Evolutionary conservation across 2,329 filamentous ascomycete species (phyloP), one percentile per base, ranked within the genome.

Genomic region (Pyrenochaeta sp.): DNA sequence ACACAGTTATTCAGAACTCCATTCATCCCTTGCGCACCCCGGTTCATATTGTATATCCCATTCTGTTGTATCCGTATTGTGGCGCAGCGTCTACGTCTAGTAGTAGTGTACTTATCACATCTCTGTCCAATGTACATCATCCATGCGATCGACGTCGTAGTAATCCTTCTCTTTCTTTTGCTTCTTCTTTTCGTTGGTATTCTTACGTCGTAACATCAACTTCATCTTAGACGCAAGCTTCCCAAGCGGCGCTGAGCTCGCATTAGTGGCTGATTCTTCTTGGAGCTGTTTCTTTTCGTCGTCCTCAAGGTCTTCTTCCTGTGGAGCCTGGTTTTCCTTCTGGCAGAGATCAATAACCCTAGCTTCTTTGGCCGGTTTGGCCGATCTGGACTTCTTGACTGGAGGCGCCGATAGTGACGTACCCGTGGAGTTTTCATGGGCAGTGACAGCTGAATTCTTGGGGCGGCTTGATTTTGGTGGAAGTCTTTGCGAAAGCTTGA

Each of bases 111-210:
- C 4, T 27, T 9, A 27, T 45, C 54, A 75, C 66, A 75, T 71
- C 50, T 75, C 73, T 7, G 73, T 71, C 73, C 73, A 75, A 49
- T 75, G 73, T 4, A 68, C 56, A 18, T 68, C 66, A 39, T 74
- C 73, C 37, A 72, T 58, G 12, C 66, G 64, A 29, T 70, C 68
- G 2, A 74, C 53, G 18, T 74, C 68, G 14, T 66, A 56, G 9
- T 65, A 59, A 20, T 62, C 52, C 37, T 59, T 61, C 39, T 54
- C 49, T 45, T 61, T 64, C 49, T 67, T 71, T 45, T 69, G 60
- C 27, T 66, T 67, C 54, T 68, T 66, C 46, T 69, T 64, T 20
- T 61, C 60, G 20, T 51, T 51, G 11, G 61, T 60, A 31, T 62
- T 63, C 51, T 64, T 68, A 18, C 68, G 55, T 29, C 66, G 53